phyloP scores from a whole-genome alignment of 768 basidiomycete species.

The Boletus vinaceobasis region DNA sequence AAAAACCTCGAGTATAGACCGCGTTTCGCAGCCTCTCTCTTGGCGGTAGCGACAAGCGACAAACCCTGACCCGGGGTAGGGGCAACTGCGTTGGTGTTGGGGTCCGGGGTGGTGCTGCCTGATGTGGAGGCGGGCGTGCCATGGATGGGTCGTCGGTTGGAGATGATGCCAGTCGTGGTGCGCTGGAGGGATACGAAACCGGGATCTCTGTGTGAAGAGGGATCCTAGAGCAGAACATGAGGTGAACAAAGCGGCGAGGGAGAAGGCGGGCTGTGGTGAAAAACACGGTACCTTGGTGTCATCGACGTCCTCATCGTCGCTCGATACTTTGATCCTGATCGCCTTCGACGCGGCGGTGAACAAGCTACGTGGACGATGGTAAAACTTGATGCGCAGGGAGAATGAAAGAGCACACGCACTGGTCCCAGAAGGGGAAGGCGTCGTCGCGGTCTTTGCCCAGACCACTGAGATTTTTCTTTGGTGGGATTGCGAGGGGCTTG shows the following conservation, averaged over 20 bases:
- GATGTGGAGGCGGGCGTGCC: slow-evolving; percentile 49
- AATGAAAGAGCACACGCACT: slow-evolving; percentile 59
- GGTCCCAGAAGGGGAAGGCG: slow-evolving; percentile 97
- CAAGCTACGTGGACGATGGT: slow-evolving; percentile 33
- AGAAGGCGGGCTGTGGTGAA: too few species aligned
- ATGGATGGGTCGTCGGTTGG: slow-evolving; percentile 57
- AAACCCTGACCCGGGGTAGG: slow-evolving; percentile 25
- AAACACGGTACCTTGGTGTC: slow-evolving; percentile 7
- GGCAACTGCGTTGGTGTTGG: background rate
- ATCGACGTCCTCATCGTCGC: slow-evolving; percentile 48
- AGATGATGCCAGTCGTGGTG: slow-evolving; percentile 74
- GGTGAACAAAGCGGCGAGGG: background rate
- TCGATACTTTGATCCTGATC: slow-evolving; percentile 66
- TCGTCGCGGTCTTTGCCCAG: slow-evolving; percentile 93
- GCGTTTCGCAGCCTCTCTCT: slow-evolving; percentile 73
- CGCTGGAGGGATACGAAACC: slow-evolving; percentile 40
- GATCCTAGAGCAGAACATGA: slow-evolving; percentile 8
- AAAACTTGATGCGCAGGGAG: background rate
- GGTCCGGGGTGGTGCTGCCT: slow-evolving; percentile 40
- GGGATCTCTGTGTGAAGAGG: slow-evolving; percentile 9
- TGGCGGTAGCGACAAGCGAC: slow-evolving; percentile 60
- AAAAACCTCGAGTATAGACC: slow-evolving; percentile 80
- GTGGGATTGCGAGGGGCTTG: slow-evolving; percentile 71
- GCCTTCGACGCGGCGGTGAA: slow-evolving; percentile 81
- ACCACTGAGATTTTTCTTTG: slow-evolving; percentile 83